phyloP scores from a whole-genome alignment of 768 basidiomycete genomes.

The Mycena epipterygia region DNA sequence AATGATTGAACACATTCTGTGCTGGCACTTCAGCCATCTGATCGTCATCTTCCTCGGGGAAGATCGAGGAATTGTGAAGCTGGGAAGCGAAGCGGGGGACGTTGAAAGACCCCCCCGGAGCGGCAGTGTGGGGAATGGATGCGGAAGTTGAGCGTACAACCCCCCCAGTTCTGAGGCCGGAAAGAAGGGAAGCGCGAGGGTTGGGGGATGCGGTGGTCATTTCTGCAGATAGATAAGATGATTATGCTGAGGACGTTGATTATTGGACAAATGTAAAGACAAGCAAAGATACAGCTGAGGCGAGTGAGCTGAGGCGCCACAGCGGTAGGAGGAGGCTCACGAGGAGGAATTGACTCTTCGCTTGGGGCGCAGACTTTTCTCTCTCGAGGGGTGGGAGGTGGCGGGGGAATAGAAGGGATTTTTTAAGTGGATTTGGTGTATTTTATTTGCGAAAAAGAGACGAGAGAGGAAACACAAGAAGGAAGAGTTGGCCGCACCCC shows the following conservation, averaged over 20 bases:
- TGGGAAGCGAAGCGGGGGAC: conserved; percentile 68
- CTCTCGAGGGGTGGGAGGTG: conserved; percentile 12
- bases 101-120: conserved; percentile 73
- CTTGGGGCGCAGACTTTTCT: conserved; percentile 25
- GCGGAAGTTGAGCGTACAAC: conserved; percentile 84
- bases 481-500: conserved; percentile 3
- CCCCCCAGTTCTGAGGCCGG: conserved; percentile 91
- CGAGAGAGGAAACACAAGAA: conserved; percentile 11
- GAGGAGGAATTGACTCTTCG: background rate
- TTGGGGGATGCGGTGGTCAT: conserved; percentile 65
- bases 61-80: conserved; percentile 57
- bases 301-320: conserved; percentile 31
- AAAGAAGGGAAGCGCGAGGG: conserved; percentile 86
- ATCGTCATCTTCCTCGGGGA: conserved; percentile 70
- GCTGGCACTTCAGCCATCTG: conserved; percentile 70
- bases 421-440: conserved; percentile 11
- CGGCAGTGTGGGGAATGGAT: conserved; percentile 76
- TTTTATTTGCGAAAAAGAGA: conserved; percentile 19
- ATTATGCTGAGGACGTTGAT: conserved; percentile 48
- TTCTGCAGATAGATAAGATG: conserved; percentile 46
- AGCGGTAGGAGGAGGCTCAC: conserved; percentile 15
- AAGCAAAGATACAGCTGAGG: conserved; percentile 50
- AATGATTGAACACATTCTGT: conserved; percentile 63
- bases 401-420: conserved; percentile 8
- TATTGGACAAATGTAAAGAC: conserved; percentile 52